phyloP scores from a whole-genome alignment of 345 rosid species.

The Corchorus olitorius region DNA sequence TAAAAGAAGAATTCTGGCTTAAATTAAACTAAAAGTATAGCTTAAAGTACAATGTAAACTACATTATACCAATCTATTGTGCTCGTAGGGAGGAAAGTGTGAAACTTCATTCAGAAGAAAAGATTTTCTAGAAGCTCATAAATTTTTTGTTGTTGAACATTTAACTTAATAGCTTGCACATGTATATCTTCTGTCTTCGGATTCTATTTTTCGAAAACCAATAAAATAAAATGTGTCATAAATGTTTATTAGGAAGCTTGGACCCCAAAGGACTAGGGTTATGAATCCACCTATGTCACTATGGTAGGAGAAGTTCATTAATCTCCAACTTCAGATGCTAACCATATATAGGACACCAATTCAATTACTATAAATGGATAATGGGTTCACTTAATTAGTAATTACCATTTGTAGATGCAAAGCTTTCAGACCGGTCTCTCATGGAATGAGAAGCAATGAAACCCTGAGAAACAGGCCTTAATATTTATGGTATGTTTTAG shows the following conservation, averaged over 20 bases:
- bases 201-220: neutral
- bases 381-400: neutral
- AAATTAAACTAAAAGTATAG: neutral
- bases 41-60: neutral
- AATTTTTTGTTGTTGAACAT: neutral
- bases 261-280: neutral
- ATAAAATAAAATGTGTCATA: neutral
- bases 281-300: no score
- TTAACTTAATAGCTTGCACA: neutral
- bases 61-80: neutral
- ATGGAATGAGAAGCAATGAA: neutral
- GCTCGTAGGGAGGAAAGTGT: neutral
- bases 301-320: neutral
- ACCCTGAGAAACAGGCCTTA: neutral
- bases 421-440: neutral
- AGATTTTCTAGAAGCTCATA: neutral
- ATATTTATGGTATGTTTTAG: neutral
- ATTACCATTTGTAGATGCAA: neutral
- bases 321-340: neutral
- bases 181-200: no score
- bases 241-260: neutral
- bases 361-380: neutral
- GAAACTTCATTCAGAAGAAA: neutral
- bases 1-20: neutral
- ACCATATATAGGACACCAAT: neutral